A percentile compares a stretch with the other conserved stretches of the same genome.
These are phyloP conservation scores for Xylariaceae sp. DNA, from an alignment of 2,329 filamentous ascomycete genomes.

Conservation along the genomic window DNA sequence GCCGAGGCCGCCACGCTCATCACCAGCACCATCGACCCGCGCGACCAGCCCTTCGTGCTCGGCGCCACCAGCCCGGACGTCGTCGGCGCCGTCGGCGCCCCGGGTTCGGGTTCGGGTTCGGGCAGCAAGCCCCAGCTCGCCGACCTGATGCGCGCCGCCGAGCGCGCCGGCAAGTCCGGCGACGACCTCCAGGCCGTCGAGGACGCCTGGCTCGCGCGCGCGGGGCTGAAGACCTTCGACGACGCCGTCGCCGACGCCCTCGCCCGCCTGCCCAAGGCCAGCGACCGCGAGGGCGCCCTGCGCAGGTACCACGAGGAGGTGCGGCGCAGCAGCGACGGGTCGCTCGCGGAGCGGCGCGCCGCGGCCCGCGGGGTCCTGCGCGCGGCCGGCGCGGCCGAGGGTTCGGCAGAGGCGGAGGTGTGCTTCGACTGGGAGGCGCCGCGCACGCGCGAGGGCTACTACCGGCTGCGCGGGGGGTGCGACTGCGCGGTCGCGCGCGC, in stretches of 20 bases:
- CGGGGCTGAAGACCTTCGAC: constrained; percentile 79
- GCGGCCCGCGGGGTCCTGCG: constrained; percentile 73
- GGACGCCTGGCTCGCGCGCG: constrained; percentile 75
- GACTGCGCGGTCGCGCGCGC: constrained; percentile 87
- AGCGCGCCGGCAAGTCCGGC: constrained; percentile 73
- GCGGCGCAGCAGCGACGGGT: constrained; percentile 81
- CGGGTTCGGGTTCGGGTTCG: too few species aligned
- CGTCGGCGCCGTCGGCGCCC: too few species aligned
- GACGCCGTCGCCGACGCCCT: constrained; percentile 83
- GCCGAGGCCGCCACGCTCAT: constrained; percentile 97
- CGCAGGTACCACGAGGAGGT: constrained; percentile 57
- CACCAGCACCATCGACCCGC: constrained; percentile 89
- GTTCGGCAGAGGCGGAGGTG: constrained; percentile 57
- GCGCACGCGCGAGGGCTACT: constrained; percentile 89
- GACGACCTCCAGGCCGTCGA: constrained; percentile 82
- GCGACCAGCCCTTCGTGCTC: constrained; percentile 90
- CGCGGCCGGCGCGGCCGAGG: too few species aligned
- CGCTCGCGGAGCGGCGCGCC: constrained; percentile 70
- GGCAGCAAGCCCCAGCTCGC: constrained; percentile 79
- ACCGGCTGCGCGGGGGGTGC: constrained; percentile 84
- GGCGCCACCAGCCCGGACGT: constrained; percentile 81
- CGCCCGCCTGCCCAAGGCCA: constrained; percentile 50
- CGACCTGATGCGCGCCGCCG: constrained; percentile 85
- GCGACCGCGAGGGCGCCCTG: constrained; percentile 62
- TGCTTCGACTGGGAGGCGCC: constrained; percentile 95